These are phyloP conservation scores for Trichopus zeylanicus DNA, from an alignment of 116 monocot species.

Conservation along the genomic window DNA sequence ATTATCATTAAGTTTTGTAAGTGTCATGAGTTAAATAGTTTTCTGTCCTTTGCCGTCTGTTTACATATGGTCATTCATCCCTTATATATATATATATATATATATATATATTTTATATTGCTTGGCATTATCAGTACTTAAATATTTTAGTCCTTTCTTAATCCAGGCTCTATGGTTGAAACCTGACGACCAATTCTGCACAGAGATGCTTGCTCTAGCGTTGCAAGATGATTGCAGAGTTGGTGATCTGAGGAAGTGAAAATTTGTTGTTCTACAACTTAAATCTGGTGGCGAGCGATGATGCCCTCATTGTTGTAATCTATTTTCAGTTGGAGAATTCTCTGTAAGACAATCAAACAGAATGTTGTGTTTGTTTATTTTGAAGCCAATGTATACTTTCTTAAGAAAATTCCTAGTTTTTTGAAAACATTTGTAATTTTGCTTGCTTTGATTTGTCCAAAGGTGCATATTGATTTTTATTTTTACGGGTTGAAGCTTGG, in stretches of 20 bases:
- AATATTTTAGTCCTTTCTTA: neutral
- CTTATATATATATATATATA: too few relatives aligned
- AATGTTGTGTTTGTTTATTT: neutral
- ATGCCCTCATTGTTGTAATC: neutral
- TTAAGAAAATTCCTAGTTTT: neutral
- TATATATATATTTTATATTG: too few relatives aligned
- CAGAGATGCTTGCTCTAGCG: constrained; percentile 84
- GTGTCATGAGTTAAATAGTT: too few relatives aligned
- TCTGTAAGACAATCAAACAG: neutral
- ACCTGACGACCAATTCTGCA: constrained; percentile 79
- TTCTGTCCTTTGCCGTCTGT: too few relatives aligned
- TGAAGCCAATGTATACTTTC: too few relatives aligned
- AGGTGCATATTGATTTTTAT: too few relatives aligned
- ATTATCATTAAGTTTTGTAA: too few relatives aligned
- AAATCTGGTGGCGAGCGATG: neutral
- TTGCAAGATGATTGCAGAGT: constrained; percentile 37
- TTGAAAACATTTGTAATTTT: neutral
- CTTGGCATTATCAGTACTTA: neutral
- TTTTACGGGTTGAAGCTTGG: too few relatives aligned
- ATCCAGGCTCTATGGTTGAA: constrained; percentile 76
- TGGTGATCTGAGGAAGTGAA: constrained; percentile 1
- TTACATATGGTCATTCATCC: too few relatives aligned
- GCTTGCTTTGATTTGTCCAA: neutral
- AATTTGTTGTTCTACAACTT: neutral
- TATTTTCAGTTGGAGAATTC: neutral